Conservation (phyloP, 1,284 basidiomycete species). For the Trametes polyzona region DNA sequence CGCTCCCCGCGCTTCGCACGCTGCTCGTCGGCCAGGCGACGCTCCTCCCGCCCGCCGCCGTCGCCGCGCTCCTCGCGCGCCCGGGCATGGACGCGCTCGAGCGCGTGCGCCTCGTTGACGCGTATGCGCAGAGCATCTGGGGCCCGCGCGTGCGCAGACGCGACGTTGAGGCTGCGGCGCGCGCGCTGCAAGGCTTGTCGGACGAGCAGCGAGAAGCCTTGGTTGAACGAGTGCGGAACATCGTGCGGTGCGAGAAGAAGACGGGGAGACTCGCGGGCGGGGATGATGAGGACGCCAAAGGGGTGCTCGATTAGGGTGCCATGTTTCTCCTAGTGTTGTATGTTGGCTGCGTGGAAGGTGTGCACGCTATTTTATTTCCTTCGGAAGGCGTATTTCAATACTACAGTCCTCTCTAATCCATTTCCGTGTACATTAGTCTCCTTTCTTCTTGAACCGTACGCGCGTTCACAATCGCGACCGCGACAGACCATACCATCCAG, state of each 20-base stretch:
- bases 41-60: conserved; percentile 43
- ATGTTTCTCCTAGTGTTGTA: too few species aligned
- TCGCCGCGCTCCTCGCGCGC: conserved; percentile 44
- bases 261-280: conserved; percentile 60
- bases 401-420: too few species aligned
- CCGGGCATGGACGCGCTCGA: conserved; percentile 36
- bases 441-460: too few species aligned
- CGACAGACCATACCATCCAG: too few species aligned
- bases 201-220: conserved; percentile 20
- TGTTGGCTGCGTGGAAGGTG: too few species aligned
- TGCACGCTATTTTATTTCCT: too few species aligned
- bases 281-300: conserved; percentile 47
- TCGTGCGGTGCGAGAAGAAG: conserved; percentile 53
- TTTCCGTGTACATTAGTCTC: too few species aligned
- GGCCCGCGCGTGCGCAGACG: conserved; percentile 46
- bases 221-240: conserved; percentile 39
- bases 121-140: conserved; percentile 61
- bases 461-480: too few species aligned
- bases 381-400: too few species aligned
- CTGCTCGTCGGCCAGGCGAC: conserved; percentile 54
- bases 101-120: conserved; percentile 52
- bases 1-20: conserved; percentile 43
- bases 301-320: conserved; percentile 27
- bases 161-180: conserved; percentile 45
- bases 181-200: conserved; percentile 16